A percentile compares a stretch with the other conserved stretches of the same genome.
phyloP scores from a whole-genome alignment of 257 asterid species.

The Verbascum thapsus region DNA sequence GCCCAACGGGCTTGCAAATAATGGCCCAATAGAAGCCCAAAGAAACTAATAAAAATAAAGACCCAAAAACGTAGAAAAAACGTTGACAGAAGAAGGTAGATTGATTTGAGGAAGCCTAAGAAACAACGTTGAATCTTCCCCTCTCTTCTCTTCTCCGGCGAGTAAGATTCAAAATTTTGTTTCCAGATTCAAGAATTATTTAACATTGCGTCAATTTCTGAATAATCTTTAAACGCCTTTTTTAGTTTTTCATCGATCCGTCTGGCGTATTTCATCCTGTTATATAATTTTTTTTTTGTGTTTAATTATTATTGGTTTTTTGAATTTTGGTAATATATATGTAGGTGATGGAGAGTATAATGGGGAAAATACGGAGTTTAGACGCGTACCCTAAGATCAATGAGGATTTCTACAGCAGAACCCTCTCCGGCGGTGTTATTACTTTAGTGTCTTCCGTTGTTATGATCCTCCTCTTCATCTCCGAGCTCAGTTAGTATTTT shows the following conservation, averaged over 20 bases:
- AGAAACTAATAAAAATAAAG: neutral
- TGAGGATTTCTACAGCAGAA: constrained; percentile 97
- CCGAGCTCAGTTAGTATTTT: constrained; percentile 84
- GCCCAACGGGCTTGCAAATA: no score
- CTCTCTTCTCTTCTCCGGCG: no score
- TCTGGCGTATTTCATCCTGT: no score
- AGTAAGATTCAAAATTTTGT: no score
- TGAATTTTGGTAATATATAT: no score
- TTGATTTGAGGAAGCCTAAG: constrained; percentile 29
- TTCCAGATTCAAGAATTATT: constrained; percentile 35
- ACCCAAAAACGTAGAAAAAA: constrained; percentile 11
- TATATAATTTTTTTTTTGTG: no score
- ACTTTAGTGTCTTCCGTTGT: constrained; percentile 81
- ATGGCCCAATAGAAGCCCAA: no score
- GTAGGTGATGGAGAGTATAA: constrained; percentile 68
- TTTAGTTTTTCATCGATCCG: no score
- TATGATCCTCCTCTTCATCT: constrained; percentile 85
- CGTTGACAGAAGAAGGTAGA: no score
- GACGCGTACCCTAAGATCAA: constrained; percentile 97
- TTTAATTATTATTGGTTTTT: no score
- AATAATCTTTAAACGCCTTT: no score
- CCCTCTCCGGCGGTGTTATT: constrained; percentile 89
- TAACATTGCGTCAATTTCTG: no score
- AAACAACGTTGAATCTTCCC: constrained; percentile 36
- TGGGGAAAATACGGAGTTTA: constrained; percentile 69